A percentile compares a stretch with the other conserved stretches of the same genome.
Conservation (phyloP, 805 yeast species). For the Kuraishia capsulata region DNA sequence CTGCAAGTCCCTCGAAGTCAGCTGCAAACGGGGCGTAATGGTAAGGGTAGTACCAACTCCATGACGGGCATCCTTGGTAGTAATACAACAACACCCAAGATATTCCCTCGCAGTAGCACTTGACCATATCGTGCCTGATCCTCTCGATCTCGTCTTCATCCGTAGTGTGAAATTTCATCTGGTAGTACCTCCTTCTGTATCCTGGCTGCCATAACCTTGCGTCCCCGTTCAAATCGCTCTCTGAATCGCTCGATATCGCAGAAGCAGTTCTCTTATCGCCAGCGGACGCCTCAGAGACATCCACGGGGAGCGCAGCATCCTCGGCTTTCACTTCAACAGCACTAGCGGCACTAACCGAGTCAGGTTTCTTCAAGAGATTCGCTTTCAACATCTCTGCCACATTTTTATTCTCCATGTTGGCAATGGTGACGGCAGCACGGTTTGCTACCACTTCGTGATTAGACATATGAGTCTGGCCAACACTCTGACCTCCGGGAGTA, state of each 20-base stretch:
- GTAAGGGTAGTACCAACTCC: conserved; percentile 97
- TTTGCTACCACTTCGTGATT: conserved; percentile 65
- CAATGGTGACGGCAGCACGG: conserved; percentile 53
- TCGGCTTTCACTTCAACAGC: conserved; percentile 10
- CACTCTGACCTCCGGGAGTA: conserved; percentile 65
- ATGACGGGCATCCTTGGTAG: conserved; percentile 96
- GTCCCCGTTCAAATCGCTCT: conserved; percentile 34
- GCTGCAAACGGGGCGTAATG: conserved; percentile 98
- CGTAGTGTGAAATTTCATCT: conserved; percentile 55
- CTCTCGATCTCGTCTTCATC: conserved; percentile 45
- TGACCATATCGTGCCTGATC: conserved; percentile 51
- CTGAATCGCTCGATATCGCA: conserved; percentile 12
- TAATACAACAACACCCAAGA: conserved; percentile 94
- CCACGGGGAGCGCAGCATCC: conserved; percentile 14
- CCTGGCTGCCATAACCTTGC: conserved; percentile 84
- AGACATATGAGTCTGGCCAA: conserved; percentile 51
- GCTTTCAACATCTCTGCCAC: conserved; percentile 56
- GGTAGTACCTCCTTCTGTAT: conserved; percentile 73
- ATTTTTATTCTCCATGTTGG: conserved; percentile 60
- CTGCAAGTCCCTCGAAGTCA: conserved; percentile 57
- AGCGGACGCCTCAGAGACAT: conserved; percentile 14
- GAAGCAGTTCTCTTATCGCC: conserved; percentile 7
- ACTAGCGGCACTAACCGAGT: conserved; percentile 18
- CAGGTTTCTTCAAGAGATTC: conserved; percentile 16
- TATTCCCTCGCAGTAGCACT: conserved; percentile 83